These are phyloP conservation scores for Aspergillus steynii DNA, from an alignment of 495 filamentous ascomycete genomes.

Conservation along the genomic window DNA sequence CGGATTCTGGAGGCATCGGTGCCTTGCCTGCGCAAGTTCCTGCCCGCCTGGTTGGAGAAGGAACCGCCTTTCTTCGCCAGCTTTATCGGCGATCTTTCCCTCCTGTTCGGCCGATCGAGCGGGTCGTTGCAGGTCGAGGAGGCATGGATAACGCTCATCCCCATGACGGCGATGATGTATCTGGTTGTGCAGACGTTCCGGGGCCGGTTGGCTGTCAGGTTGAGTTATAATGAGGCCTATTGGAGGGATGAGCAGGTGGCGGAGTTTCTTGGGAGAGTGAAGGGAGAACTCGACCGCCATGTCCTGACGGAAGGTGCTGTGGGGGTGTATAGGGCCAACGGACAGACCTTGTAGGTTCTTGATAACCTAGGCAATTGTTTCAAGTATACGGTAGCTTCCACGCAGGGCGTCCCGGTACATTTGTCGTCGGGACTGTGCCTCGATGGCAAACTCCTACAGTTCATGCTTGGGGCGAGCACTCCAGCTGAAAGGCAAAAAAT, in stretches of 20 bases:
- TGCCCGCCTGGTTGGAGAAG: not conserved
- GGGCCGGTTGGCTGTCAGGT: not conserved
- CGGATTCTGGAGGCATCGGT: not conserved
- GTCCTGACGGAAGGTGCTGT: not conserved
- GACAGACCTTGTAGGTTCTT: not conserved
- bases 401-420: no score
- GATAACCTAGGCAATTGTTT: not conserved
- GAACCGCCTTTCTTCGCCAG: not conserved
- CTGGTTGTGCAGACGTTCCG: not conserved
- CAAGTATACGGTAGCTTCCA: no score
- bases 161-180: not conserved
- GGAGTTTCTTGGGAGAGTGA: not conserved
- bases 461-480: no score
- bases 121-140: not conserved
- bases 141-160: not conserved
- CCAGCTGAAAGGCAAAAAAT: no score
- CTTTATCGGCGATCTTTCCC: not conserved
- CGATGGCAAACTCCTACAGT: no score
- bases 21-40: not conserved
- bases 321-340: not conserved
- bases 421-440: no score
- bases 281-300: not conserved
- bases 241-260: not conserved
- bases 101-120: not conserved
- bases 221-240: slow-evolving; percentile 1